phyloP scores from a whole-genome alignment of 2,329 filamentous ascomycete species.

The Nemania sp. region DNA sequence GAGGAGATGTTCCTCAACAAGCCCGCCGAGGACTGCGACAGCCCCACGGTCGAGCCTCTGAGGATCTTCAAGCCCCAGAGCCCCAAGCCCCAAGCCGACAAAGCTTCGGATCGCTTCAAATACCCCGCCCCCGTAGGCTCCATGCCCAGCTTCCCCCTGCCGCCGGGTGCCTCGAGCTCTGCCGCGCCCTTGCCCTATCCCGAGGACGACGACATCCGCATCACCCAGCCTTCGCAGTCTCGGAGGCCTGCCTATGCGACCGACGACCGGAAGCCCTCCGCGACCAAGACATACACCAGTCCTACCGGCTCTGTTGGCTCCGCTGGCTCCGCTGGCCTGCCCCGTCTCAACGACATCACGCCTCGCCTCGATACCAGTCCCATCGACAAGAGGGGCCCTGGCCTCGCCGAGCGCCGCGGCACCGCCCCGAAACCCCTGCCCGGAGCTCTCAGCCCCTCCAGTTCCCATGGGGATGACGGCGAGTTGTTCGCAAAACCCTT shows the following conservation, averaged over 20 bases:
- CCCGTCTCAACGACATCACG: conserved; percentile 53
- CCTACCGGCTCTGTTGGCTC: conserved; percentile 39
- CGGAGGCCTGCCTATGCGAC: conserved; percentile 50
- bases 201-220: conserved; percentile 64
- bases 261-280: conserved; percentile 44
- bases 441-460: conserved; percentile 67
- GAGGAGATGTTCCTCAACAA: conserved; percentile 82
- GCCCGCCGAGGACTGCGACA: conserved; percentile 63
- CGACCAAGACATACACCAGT: conserved; percentile 42
- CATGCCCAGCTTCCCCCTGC: conserved; percentile 66
- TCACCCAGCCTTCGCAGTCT: conserved; percentile 47
- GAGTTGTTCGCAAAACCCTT: conserved; percentile 76
- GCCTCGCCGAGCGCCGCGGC: conserved; percentile 79
- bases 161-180: conserved; percentile 72
- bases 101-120: conserved; percentile 50
- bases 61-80: conserved; percentile 82
- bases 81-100: conserved; percentile 54
- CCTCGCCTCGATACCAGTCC: conserved; percentile 61
- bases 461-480: conserved; percentile 74
- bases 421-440: conserved; percentile 82
- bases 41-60: conserved; percentile 80
- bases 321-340: conserved; percentile 41
- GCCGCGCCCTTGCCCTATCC: conserved; percentile 73
- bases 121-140: conserved; percentile 55
- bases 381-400: conserved; percentile 61